Evolutionary conservation across 2,329 filamentous ascomycete genomes (phyloP).

Genomic region (Calonectria montana): DNA sequence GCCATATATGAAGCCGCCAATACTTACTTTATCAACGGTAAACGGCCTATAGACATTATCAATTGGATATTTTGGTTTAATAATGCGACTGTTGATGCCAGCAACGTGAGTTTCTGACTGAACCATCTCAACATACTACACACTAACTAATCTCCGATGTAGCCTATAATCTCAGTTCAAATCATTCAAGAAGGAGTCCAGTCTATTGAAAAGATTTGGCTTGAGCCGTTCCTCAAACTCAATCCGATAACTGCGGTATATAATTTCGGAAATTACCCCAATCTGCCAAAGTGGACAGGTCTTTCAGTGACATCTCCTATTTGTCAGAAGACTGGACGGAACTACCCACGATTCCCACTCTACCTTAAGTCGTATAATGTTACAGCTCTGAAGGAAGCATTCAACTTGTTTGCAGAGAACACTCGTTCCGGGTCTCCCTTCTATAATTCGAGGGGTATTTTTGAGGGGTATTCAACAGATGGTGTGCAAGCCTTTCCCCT

Average conservation of each 20-base stretch:
- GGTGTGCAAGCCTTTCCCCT: slow-evolving; percentile 43
- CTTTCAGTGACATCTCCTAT: slow-evolving; percentile 26
- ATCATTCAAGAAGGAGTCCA: too few relatives aligned
- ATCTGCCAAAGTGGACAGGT: slow-evolving; percentile 34
- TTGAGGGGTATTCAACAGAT: slow-evolving; percentile 64
- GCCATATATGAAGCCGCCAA: slow-evolving; percentile 59
- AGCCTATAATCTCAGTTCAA: slow-evolving; percentile 56
- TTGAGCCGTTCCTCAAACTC: slow-evolving; percentile 57
- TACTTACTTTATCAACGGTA: slow-evolving; percentile 52
- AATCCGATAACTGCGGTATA: slow-evolving; percentile 49
- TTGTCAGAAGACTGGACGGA: slow-evolving; percentile 36
- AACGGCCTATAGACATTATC: slow-evolving; percentile 56
- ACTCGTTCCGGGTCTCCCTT: slow-evolving; percentile 28
- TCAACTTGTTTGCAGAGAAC: slow-evolving; percentile 28
- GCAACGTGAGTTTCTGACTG: slow-evolving; percentile 46
- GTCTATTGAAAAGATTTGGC: slow-evolving; percentile 53
- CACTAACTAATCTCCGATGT: background rate
- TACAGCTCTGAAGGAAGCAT: slow-evolving; percentile 28
- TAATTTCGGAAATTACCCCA: slow-evolving; percentile 30
- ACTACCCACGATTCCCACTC: slow-evolving; percentile 39
- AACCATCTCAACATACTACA: rapidly evolving
- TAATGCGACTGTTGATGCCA: slow-evolving; percentile 53
- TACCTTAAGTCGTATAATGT: slow-evolving; percentile 36
- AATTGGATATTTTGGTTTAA: slow-evolving; percentile 63
- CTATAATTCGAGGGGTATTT: slow-evolving; percentile 58